phyloP scores from a whole-genome alignment of 176 grass and related monocot genomes.

The Cenchrus americanus region DNA sequence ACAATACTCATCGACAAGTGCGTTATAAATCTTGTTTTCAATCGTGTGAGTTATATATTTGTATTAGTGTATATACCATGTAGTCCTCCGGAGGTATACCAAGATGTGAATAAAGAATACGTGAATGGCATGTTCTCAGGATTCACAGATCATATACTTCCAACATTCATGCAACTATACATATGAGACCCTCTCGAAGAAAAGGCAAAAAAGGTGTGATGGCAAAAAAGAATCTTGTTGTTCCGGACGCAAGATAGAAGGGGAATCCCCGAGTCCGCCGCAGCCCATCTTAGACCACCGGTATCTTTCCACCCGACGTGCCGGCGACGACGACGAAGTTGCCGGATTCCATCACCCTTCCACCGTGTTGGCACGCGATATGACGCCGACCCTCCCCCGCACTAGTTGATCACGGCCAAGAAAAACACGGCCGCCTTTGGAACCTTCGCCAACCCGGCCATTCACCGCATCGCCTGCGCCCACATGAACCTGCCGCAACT shows the following conservation, averaged over 20 bases:
- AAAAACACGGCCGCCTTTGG: constrained; percentile 38
- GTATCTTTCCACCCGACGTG: constrained; percentile 40
- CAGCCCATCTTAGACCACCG: constrained; percentile 25
- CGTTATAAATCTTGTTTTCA: no score
- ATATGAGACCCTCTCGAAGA: background rate
- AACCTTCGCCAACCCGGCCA: constrained; percentile 30
- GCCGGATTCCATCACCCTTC: background rate
- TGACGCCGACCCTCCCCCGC: constrained; percentile 24
- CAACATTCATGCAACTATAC: background rate
- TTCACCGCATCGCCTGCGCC: constrained; percentile 25
- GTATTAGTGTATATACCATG: no score
- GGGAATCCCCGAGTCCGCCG: background rate
- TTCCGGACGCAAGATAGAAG: background rate
- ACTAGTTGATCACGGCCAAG: constrained; percentile 24
- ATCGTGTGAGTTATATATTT: background rate
- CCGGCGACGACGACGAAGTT: background rate
- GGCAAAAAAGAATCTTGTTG: no score
- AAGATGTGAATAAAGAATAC: background rate
- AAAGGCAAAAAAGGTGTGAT: background rate
- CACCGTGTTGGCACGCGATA: background rate
- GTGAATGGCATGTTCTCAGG: background rate
- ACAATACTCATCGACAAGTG: no score
- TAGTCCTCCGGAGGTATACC: no score
- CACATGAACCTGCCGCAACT: constrained; percentile 41
- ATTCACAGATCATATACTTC: background rate